Evolutionary conservation across 495 filamentous ascomycete genomes (phyloP), one percentile per base, ranked within the genome.

Genomic region (Talaromyces liani): DNA sequence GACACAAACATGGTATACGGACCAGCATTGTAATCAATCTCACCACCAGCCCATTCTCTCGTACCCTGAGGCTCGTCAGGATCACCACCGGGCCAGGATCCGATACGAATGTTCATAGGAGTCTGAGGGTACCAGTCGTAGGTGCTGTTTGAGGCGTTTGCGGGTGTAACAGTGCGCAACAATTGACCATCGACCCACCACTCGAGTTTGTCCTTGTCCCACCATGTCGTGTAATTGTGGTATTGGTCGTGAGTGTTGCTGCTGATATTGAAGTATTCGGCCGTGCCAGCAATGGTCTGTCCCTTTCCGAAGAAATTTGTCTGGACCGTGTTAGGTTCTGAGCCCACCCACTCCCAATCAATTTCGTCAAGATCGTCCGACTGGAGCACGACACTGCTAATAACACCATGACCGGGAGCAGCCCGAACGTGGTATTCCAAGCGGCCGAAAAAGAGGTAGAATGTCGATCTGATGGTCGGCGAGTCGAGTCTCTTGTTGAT

Each of bases 271-370:
- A 77, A 79, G 14, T 84, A 89, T 47, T 88, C 87, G 72, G 88
- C 84, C 65, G 60, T 53, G 9, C 60, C 54, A 67, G 88, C 93
- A 9, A 82, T 80, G 1, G 88, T 90, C 60, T 90, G 86, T 14
- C 93, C 94, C 78, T 97, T 95, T 71, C 91, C 89, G 71, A 93
- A 98, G 79, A 92, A 98, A 77, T 98, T 97, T 71, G 85, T 89
- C 75, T 97, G 90, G 14, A 95, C 89, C 60, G 87, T 73, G 58
- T 68, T 81, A 61, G 79, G 75, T 63, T 83, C 78, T 29, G 72
- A 79, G 55, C 83, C 84, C 58, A 81, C 71, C 80, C 85, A 82
- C 68, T 88, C 86, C 83, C 91, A 91, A 73, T 97, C 94, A 69
- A 98, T 91, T 75, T 98, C 94, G 73, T 98, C 94, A 12, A 96